A percentile compares a stretch with the other conserved stretches of the same genome.
Evolutionary conservation across 2,329 filamentous ascomycete genomes (phyloP).

Genomic region (Neospermospora avenae): DNA sequence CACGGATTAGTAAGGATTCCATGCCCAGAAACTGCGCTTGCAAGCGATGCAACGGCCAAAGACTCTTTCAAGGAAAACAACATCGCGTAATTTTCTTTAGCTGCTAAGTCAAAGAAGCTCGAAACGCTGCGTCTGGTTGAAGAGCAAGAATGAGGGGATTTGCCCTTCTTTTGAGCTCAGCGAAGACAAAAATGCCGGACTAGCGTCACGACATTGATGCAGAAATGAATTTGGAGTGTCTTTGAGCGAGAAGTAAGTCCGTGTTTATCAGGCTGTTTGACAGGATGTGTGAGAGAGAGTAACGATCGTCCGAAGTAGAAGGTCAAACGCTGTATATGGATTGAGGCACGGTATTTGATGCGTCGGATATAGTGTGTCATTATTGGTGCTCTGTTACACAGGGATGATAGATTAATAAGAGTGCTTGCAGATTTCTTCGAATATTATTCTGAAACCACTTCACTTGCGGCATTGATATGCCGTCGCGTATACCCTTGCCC

Average conservation of each 20-base stretch:
- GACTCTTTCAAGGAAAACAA: not conserved
- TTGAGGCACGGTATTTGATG: not conserved
- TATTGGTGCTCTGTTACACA: not conserved
- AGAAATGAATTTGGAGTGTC: not conserved
- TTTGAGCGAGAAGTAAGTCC: not conserved
- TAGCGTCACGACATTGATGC: not conserved
- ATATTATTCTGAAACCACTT: not conserved
- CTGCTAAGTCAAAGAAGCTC: not conserved
- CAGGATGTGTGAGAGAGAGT: slow-evolving; percentile 3
- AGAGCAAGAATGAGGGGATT: slow-evolving; percentile 6
- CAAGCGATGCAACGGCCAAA: not conserved
- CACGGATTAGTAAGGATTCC: not conserved
- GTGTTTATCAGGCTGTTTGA: slow-evolving; percentile 7
- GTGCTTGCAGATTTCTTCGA: not conserved
- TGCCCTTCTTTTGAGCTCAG: not conserved
- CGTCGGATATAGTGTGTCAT: not conserved
- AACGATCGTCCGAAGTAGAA: not conserved
- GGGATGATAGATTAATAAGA: not conserved
- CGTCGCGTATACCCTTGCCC: not conserved
- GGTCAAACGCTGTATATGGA: not conserved
- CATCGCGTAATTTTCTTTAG: not conserved
- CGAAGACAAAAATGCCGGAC: not conserved
- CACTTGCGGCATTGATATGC: not conserved
- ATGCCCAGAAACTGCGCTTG: not conserved
- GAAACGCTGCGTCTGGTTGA: too few species aligned